Conservation (phyloP, 305 asterid species). For the Caryopteris hybrid region DNA sequence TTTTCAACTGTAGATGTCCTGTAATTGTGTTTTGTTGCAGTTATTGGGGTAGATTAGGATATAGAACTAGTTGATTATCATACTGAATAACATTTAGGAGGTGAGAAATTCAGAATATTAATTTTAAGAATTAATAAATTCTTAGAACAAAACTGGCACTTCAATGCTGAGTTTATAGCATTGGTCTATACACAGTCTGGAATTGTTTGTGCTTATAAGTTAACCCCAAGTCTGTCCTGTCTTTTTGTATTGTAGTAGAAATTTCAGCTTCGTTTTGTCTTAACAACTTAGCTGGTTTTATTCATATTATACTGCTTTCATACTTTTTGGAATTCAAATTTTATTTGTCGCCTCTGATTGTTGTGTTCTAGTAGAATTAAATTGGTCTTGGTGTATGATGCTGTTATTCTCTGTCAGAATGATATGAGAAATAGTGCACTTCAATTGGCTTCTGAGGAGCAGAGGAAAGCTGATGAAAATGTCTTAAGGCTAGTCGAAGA, state of each 20-base stretch:
- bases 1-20: neutral
- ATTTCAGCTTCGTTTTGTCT: neutral
- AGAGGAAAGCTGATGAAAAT: slow-evolving; percentile 56
- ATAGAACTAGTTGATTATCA: neutral
- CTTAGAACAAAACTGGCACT: neutral
- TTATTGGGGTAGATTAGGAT: neutral
- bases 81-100: no score
- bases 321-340: neutral
- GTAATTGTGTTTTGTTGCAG: neutral
- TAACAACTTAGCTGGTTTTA: neutral
- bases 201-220: neutral
- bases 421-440: slow-evolving; percentile 56
- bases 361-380: neutral
- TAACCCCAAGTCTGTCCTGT: neutral
- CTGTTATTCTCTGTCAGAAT: slow-evolving; percentile 38
- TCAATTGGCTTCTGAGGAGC: slow-evolving; percentile 71
- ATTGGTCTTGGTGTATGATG: slow-evolving; percentile 9
- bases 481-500: slow-evolving; percentile 69
- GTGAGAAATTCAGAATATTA: no score
- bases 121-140: neutral
- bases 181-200: neutral
- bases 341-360: neutral
- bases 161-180: neutral
- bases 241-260: neutral
- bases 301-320: neutral